Evolutionary conservation across 1,139 yeast species (phyloP), one percentile per base, ranked within the genome.

Genomic region (Yamadazyma membranifaciens): DNA sequence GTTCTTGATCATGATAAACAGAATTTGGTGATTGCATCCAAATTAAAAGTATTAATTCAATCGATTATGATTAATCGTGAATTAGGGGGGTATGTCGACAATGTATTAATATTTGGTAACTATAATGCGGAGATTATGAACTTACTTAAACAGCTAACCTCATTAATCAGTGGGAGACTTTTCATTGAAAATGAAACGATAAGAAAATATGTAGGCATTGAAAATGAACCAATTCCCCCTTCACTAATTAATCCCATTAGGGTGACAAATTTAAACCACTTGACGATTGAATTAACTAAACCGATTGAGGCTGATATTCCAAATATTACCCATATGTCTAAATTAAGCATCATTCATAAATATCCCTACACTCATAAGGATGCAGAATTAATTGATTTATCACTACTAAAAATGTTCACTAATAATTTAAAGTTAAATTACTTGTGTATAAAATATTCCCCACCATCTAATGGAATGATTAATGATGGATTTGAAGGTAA

Each of bases 401-500:
- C 37, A 9, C 20, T 50, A 7, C 17, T 46, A 9, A 30, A 34
- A 14, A 48, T 51, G 39, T 33, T 50, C 13, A 14, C 28, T 28
- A 17, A 33, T 10, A 27, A 16, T 11, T 26, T 33, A 24, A 22
- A 22, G n/a, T 34, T 50, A 4, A 25, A 39, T 3, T 50, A 49
- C 36, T 33, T 50, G 6, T 34, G 31, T 3, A 39, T 50, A 16
- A 35, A 14, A 3, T 50, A 46, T 34, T 47, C 46, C 22, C 45
- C 44, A 1, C 58, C 56, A 1, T 43, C 37, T 3, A 50, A 53
- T 31, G 67, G 66, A 0, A 42, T 45, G 12, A 65, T 65, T 29
- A 42, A 33, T 9, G 86, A 83, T 56, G 87, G 87, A 2, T 73
- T 80, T 36, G 91, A 84, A 52, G 94, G 94, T 0, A 84, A 84